Percentiles rank a stretch among this genome's conserved stretches.
These are phyloP conservation scores for Turritis glabra DNA, from an alignment of 345 rosid species.

Conservation along the genomic window DNA sequence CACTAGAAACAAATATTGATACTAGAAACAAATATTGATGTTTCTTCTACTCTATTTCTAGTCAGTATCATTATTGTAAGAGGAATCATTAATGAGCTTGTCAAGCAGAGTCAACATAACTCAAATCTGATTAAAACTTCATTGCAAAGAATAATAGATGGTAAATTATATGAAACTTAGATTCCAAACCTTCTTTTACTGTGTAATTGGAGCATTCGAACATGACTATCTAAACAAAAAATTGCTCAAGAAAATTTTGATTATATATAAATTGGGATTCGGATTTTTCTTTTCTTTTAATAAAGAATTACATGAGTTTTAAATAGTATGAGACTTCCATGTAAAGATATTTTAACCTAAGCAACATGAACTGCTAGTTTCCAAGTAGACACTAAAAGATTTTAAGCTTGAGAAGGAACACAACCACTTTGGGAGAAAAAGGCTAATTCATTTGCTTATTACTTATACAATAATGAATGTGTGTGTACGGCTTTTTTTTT, in stretches of 20 bases:
- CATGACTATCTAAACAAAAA: neutral
- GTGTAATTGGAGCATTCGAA: neutral
- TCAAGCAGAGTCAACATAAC: neutral
- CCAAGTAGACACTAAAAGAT: neutral
- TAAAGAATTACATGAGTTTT: too few relatives aligned
- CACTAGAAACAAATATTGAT: neutral
- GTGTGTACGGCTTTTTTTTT: neutral
- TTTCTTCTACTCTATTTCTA: neutral
- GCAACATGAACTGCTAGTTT: constrained; percentile 7
- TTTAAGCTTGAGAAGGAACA: neutral
- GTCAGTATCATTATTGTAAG: neutral
- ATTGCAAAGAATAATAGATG: neutral
- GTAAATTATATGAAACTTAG: neutral
- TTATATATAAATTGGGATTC: too few relatives aligned
- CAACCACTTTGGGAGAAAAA: neutral
- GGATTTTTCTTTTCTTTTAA: too few relatives aligned
- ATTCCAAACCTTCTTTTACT: neutral
- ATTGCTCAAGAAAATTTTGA: too few relatives aligned
- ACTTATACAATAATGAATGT: neutral
- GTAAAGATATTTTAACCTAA: neutral
- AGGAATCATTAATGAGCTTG: neutral
- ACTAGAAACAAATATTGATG: neutral
- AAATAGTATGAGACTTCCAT: neutral
- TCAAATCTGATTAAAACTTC: neutral
- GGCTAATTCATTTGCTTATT: neutral